These are phyloP conservation scores for Sporothrix dimorphospora DNA, from an alignment of 2,329 filamentous ascomycete genomes.

Conservation along the genomic window DNA sequence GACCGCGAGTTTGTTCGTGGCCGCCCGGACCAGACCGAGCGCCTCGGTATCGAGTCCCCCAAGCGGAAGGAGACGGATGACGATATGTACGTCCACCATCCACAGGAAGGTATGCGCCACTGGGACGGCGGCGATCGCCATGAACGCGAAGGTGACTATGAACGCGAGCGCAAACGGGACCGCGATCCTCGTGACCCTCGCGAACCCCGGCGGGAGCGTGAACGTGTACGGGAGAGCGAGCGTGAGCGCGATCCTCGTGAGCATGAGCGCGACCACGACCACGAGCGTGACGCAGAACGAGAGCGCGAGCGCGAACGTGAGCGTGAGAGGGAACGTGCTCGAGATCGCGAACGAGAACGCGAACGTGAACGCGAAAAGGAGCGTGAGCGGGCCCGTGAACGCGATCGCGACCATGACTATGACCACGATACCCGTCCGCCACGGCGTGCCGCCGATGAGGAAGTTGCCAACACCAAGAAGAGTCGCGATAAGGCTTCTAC, in stretches of 20 bases:
- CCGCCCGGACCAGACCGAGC: conserved; percentile 17
- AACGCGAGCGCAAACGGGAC: conserved; percentile 22
- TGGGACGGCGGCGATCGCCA: conserved; percentile 24
- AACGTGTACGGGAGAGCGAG: background rate
- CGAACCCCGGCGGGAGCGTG: background rate
- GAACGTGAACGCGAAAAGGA: conserved; percentile 32
- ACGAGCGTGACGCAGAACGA: conserved; percentile 31
- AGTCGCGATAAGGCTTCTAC: conserved; percentile 53
- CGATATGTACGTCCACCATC: conserved; percentile 30
- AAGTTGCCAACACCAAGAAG: conserved; percentile 43
- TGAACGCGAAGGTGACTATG: conserved; percentile 23
- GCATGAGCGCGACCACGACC: conserved; percentile 34
- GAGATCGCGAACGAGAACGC: conserved; percentile 27
- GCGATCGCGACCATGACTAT: conserved; percentile 38
- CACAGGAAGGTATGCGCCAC: conserved; percentile 29
- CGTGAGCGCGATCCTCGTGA: conserved; percentile 35
- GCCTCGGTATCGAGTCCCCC: conserved; percentile 28
- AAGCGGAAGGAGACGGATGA: conserved; percentile 29
- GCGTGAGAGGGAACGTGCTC: conserved; percentile 27
- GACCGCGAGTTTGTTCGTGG: conserved; percentile 24
- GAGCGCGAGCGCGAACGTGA: conserved; percentile 32
- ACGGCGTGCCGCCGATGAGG: conserved; percentile 34
- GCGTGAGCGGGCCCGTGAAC: conserved; percentile 34
- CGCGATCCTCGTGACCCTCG: conserved; percentile 21
- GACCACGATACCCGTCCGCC: conserved; percentile 41